These are phyloP conservation scores for Phaeosphaeriaceae sp. DNA, from an alignment of 2,329 filamentous ascomycete species.

Conservation along the genomic window DNA sequence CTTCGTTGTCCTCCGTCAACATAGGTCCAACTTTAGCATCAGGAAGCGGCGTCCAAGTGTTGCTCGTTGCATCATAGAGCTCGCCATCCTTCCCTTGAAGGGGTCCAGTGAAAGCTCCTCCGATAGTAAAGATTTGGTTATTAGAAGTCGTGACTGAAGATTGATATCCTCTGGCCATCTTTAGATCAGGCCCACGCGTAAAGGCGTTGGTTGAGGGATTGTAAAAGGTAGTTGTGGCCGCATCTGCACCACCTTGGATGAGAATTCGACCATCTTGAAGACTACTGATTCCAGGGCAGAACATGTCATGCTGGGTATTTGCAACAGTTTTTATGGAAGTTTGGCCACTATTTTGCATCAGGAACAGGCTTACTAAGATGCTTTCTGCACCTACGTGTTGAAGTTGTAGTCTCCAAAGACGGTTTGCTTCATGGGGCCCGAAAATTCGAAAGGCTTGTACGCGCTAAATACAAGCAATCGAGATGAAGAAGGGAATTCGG, in stretches of 20 bases:
- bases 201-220: slow-evolving; percentile 55
- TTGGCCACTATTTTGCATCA: no score
- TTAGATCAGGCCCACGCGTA: slow-evolving; percentile 57
- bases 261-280: slow-evolving; percentile 59
- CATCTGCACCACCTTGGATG: slow-evolving; percentile 62
- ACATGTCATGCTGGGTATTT: slow-evolving; percentile 62
- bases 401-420: no score
- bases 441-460: no score
- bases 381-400: no score
- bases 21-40: slow-evolving; percentile 22
- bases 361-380: no score
- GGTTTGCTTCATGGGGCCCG: no score
- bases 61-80: slow-evolving; percentile 28
- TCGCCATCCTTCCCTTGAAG: slow-evolving; percentile 63
- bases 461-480: no score
- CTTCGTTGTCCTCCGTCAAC: slow-evolving; percentile 29
- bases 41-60: slow-evolving; percentile 29
- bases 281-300: slow-evolving; percentile 62
- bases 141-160: slow-evolving; percentile 58
- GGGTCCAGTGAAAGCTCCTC: slow-evolving; percentile 64
- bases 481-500: no score
- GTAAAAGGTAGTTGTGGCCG: slow-evolving; percentile 54
- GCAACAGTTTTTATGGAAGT: neutral
- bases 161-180: slow-evolving; percentile 67
- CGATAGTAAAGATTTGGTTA: slow-evolving; percentile 65